Evolutionary conservation across 2,329 filamentous ascomycete genomes (phyloP).

Genomic region (Verticillium zaregamsianum): DNA sequence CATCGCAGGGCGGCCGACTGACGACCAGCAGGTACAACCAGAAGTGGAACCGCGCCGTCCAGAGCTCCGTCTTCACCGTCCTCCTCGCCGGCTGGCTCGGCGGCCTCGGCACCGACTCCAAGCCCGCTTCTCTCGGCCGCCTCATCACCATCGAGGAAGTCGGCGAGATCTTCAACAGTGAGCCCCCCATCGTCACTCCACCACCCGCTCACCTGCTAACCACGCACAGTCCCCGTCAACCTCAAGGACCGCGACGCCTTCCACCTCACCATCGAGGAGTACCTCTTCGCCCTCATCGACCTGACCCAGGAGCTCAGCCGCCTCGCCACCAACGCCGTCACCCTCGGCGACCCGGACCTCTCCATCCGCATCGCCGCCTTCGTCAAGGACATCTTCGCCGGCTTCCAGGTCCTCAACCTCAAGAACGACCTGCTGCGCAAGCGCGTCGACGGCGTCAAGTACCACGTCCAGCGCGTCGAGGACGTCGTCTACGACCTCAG

Average conservation of each 20-base stretch:
- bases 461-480: conserved; percentile 95
- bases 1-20: neutral
- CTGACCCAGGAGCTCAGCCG: conserved; percentile 88
- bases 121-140: conserved; percentile 51
- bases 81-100: conserved; percentile 72
- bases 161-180: conserved; percentile 71
- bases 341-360: conserved; percentile 79
- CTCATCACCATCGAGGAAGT: conserved; percentile 88
- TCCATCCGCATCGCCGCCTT: conserved; percentile 87
- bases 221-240: conserved; percentile 72
- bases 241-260: conserved; percentile 86
- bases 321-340: conserved; percentile 91
- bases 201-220: neutral
- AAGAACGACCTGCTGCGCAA: conserved; percentile 92
- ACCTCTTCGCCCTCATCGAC: conserved; percentile 81
- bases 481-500: conserved; percentile 96
- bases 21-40: conserved; percentile 61
- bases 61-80: conserved; percentile 65
- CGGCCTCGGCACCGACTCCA: conserved; percentile 54
- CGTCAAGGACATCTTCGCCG: conserved; percentile 91
- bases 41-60: conserved; percentile 79
- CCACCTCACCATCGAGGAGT: conserved; percentile 96
- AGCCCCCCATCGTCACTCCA: conserved; percentile 14
- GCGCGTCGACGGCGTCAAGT: conserved; percentile 91
- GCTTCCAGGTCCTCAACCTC: conserved; percentile 94